A percentile compares a stretch with the other conserved stretches of the same genome.
These are phyloP conservation scores for Colletotrichum limetticola DNA, from an alignment of 2,329 filamentous ascomycete genomes.

Conservation along the genomic window DNA sequence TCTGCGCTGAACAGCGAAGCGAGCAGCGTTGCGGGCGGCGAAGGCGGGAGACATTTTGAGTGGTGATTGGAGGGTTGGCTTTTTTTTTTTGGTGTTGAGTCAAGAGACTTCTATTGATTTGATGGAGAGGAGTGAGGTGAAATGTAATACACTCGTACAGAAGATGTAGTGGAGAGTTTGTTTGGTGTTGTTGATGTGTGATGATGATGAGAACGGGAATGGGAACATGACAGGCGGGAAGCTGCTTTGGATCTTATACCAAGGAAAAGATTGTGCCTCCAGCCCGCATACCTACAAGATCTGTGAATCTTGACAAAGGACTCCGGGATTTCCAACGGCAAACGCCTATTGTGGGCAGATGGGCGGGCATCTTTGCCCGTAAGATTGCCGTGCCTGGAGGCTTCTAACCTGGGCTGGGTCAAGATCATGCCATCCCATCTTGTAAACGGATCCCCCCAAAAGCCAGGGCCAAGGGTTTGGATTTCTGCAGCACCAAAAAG, in stretches of 20 bases:
- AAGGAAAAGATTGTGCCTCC: conserved; percentile 3
- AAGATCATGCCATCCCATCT: conserved; percentile 34
- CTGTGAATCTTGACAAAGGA: conserved; percentile 20
- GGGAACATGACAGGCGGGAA: conserved; percentile 23
- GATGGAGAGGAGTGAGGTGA: conserved; percentile 19
- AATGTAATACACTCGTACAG: conserved; percentile 23
- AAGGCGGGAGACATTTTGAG: conserved; percentile 46
- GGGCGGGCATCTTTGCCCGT: conserved; percentile 30
- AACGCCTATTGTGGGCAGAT: conserved; percentile 37
- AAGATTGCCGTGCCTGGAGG: conserved; percentile 35
- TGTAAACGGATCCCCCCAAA: conserved; percentile 12
- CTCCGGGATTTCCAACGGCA: conserved; percentile 27
- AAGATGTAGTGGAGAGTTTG: conserved; percentile 24
- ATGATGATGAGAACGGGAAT: conserved; percentile 32
- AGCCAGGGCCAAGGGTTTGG: conserved; percentile 2
- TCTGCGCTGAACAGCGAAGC: conserved; percentile 39
- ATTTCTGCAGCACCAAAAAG: conserved; percentile 19
- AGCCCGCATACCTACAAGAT: conserved; percentile 17
- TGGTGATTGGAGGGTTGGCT: conserved; percentile 21
- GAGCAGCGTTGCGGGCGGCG: conserved; percentile 45
- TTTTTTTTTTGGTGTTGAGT: not conserved
- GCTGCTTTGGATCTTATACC: conserved; percentile 36
- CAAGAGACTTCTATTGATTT: conserved; percentile 18
- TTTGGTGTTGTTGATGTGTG: conserved; percentile 21
- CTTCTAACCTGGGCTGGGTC: conserved; percentile 17